Conservation (phyloP, 257 asterid species). For the Nicotiana paniculata region DNA sequence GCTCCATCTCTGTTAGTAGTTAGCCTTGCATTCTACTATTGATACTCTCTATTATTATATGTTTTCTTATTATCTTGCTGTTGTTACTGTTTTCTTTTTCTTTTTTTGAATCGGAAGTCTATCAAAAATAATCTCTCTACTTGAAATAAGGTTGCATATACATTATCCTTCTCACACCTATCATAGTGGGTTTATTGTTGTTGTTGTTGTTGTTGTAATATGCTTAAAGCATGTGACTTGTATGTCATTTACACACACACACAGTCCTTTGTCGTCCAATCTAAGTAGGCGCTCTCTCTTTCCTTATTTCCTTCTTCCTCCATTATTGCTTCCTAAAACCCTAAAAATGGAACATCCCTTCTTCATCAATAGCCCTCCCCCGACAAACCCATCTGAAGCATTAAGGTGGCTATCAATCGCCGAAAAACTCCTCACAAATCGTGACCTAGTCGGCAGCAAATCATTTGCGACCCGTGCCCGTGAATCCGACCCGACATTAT, state of each 20-base stretch:
- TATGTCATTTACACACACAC: neutral
- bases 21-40: too few species aligned
- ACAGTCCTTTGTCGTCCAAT: neutral
- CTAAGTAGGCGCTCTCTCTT: neutral
- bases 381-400: conserved; percentile 59
- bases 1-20: too few species aligned
- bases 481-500: conserved; percentile 72
- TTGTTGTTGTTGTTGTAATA: too few species aligned
- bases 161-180: too few species aligned
- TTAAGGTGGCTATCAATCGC: conserved; percentile 71
- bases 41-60: too few species aligned
- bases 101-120: too few species aligned
- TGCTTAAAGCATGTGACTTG: too few species aligned
- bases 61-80: too few species aligned
- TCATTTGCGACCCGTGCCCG: conserved; percentile 87
- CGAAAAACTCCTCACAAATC: conserved; percentile 72
- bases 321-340: neutral
- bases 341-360: conserved; percentile 68
- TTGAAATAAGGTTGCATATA: too few species aligned
- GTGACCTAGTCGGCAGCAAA: conserved; percentile 78
- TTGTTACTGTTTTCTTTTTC: too few species aligned
- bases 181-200: too few species aligned
- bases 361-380: conserved; percentile 26
- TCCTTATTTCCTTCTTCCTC: neutral
- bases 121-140: too few species aligned